Evolutionary conservation across 495 filamentous ascomycete species (phyloP).

Genomic region (Penicillium soppii): DNA sequence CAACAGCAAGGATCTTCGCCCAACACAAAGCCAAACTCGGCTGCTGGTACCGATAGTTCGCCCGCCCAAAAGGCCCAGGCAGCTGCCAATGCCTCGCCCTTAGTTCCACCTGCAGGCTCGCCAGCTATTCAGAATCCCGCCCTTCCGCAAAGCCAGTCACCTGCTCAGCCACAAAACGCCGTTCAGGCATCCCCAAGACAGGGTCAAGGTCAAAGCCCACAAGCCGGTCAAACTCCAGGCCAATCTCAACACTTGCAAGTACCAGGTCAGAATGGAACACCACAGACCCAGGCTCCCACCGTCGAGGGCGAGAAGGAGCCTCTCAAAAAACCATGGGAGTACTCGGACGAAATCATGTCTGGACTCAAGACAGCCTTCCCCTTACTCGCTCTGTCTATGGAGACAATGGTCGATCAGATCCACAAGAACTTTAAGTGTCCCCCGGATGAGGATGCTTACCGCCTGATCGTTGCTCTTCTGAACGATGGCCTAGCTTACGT

Average conservation of each 20-base stretch:
- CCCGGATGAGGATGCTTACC: slow-evolving; percentile 96
- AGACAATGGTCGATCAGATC: slow-evolving; percentile 99
- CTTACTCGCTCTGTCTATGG: slow-evolving; percentile 93
- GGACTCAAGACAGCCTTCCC: slow-evolving; percentile 95
- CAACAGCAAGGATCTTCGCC: slow-evolving; percentile 45
- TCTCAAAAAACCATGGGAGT: slow-evolving; percentile 86
- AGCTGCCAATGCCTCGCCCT: slow-evolving; percentile 28
- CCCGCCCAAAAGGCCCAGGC: slow-evolving; percentile 44
- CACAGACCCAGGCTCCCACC: slow-evolving; percentile 24
- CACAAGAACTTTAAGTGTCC: slow-evolving; percentile 98
- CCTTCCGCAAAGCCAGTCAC: slow-evolving; percentile 30
- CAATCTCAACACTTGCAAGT: slow-evolving; percentile 34
- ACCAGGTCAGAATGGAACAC: slow-evolving; percentile 38
- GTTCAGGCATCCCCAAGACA: slow-evolving; percentile 24
- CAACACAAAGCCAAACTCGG: slow-evolving; percentile 47
- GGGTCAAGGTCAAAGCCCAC: slow-evolving; percentile 25
- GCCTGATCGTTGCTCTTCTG: slow-evolving; percentile 93
- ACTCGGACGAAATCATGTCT: slow-evolving; percentile 91
- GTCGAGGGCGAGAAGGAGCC: slow-evolving; percentile 39
- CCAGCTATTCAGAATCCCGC: slow-evolving; percentile 32
- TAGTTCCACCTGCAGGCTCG: slow-evolving; percentile 32
- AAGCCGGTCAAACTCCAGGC: slow-evolving; percentile 27
- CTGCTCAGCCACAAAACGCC: slow-evolving; percentile 21
- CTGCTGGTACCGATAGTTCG: slow-evolving; percentile 44
- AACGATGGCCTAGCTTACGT: slow-evolving; percentile 92